Evolutionary conservation across 306 rosid genomes (phyloP), one percentile per base, ranked within the genome.

Genomic region (Castanea mollissima): DNA sequence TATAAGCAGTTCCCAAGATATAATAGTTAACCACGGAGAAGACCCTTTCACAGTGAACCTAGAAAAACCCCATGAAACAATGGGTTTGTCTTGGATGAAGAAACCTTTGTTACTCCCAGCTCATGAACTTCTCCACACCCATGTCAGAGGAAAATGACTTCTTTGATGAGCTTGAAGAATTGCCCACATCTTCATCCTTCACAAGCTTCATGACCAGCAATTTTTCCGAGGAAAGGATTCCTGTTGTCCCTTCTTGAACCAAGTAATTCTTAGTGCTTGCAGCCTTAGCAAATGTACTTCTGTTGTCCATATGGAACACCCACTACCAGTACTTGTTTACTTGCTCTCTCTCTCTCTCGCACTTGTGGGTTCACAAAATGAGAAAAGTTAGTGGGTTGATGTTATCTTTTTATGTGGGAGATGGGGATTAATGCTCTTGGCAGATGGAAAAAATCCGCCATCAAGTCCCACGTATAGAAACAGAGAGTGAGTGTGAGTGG

Each of bases 101-200:
- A 86, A 67, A 93, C 94, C 68, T 87, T 1, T 81, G 86, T 54
- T 85, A 62, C 75, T 83, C 84, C 44, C 85, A 89, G 35, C 60
- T 85, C 57, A 78, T 83, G 87, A 84, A 78, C 69, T 74, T 82
- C 67, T 74, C 96, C 29, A 58, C 78, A 60, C 70, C 88, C n/a
- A 80, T 74, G 62, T 75, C 86, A 34, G 91, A 94, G 86, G 91
- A 92, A 67, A 82, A 88, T 58, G 94, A 92, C 51, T 87, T 91
- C 83, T 94, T 88, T 77, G 97, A 94, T 76, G 98, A 94, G 84
- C 98, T 94, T 79, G 98, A 92, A 84, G 98, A 94, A 81, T 79
- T 94, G 5, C 97, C 98, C 71, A 86, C 87, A 69, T 86, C 90
- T 71, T 88, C 93, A 76, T 89, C 92, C 71, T 85, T 91, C 81